Conservation (phyloP, 176 grass and related monocot species). For the Coix lacrymajobi region DNA sequence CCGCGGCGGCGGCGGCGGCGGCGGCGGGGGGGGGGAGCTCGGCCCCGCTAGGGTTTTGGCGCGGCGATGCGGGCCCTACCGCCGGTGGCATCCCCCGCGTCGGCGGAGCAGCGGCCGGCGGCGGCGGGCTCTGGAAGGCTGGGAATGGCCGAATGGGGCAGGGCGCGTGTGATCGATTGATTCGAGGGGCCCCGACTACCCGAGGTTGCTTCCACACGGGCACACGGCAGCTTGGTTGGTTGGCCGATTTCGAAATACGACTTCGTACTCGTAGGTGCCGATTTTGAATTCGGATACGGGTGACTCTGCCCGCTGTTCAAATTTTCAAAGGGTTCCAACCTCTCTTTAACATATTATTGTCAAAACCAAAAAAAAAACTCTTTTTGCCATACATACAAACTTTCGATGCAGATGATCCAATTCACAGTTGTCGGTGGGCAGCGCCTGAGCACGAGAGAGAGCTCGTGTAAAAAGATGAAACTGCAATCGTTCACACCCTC, state of each 20-base stretch:
- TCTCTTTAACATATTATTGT: too few relatives aligned
- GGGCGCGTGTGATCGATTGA: not conserved
- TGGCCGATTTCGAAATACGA: not conserved
- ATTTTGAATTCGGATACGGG: too few relatives aligned
- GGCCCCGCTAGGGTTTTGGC: slow-evolving; percentile 30
- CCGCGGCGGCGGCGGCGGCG: not conserved
- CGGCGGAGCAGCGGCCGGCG: slow-evolving; percentile 2
- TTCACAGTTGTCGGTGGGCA: too few relatives aligned
- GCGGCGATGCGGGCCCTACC: slow-evolving; percentile 21
- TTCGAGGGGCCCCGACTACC: not conserved
- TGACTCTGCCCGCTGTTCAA: too few relatives aligned
- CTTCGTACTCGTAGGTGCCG: too few relatives aligned
- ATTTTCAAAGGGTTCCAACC: too few relatives aligned
- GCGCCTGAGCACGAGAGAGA: too few relatives aligned
- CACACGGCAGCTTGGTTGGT: not conserved
- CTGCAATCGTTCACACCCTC: too few relatives aligned
- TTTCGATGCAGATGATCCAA: too few relatives aligned
- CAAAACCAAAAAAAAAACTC: too few relatives aligned
- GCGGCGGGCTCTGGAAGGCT: slow-evolving; percentile 6
- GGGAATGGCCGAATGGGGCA: not conserved
- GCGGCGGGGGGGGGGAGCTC: not conserved
- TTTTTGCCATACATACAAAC: too few relatives aligned
- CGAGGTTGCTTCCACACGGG: not conserved
- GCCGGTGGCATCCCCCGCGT: slow-evolving; percentile 17
- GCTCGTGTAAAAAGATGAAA: too few relatives aligned